phyloP scores from a whole-genome alignment of 1,139 yeast genomes.

The Kodamaea anthophila region DNA sequence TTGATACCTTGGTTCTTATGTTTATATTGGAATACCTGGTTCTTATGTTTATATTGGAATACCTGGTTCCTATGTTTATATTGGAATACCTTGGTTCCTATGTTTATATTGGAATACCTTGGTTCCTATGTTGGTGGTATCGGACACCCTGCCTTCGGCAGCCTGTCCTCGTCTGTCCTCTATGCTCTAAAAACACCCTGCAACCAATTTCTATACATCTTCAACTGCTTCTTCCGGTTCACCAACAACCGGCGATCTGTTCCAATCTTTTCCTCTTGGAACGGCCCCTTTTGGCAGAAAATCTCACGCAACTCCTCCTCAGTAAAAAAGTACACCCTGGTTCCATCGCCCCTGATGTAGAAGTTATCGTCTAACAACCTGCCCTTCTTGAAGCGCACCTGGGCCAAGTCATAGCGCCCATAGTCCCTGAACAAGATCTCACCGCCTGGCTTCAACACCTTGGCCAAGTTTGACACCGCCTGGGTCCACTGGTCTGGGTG shows the following conservation, averaged over 20 bases:
- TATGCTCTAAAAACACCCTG: constrained; percentile 84
- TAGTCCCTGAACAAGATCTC: constrained; percentile 85
- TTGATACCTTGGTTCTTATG: too few species aligned
- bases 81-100: too few species aligned
- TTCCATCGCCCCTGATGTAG: constrained; percentile 96
- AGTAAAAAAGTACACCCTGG: constrained; percentile 93
- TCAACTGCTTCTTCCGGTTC: constrained; percentile 82
- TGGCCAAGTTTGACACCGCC: constrained; percentile 66
- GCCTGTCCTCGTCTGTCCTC: too few species aligned
- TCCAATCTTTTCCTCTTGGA: constrained; percentile 68
- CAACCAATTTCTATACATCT: constrained; percentile 96
- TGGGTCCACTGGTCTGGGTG: constrained; percentile 87
- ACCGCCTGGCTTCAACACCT: constrained; percentile 88
- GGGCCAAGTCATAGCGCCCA: constrained; percentile 94
- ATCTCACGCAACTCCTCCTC: constrained; percentile 82
- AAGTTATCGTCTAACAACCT: constrained; percentile 86
- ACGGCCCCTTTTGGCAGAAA: constrained; percentile 55
- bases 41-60: too few species aligned
- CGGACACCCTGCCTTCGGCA: too few species aligned
- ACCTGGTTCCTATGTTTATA: too few species aligned
- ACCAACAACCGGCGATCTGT: constrained; percentile 88
- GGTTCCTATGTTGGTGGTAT: too few species aligned
- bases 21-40: too few species aligned
- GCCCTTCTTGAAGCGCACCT: constrained; percentile 85
- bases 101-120: too few species aligned